Percentiles rank a stretch among this genome's conserved stretches.
Conservation (phyloP, 2,329 filamentous ascomycete genomes). For the Tolypocladium ophioglossoides region DNA sequence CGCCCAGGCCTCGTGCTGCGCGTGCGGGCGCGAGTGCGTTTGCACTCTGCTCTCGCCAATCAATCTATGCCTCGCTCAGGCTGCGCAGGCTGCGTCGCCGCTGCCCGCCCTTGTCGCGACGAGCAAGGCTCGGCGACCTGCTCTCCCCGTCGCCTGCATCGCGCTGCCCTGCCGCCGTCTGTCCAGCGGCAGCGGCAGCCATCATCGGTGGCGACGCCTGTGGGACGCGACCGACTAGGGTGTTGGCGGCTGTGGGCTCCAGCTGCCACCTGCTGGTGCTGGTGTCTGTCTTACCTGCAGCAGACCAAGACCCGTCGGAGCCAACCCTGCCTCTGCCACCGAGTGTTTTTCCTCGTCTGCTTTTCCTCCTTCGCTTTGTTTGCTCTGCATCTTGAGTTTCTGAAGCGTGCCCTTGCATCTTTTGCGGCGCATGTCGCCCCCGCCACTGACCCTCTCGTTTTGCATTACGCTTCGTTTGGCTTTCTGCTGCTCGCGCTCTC, state of each 20-base stretch:
- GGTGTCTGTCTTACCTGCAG: not conserved
- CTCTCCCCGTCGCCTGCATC: not conserved
- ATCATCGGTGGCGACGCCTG: not conserved
- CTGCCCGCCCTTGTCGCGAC: not conserved
- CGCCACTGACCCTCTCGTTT: not conserved
- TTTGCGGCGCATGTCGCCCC: not conserved
- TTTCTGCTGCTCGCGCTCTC: conserved; percentile 10
- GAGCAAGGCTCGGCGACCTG: not conserved
- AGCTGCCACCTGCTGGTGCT: not conserved
- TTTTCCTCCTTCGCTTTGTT: not conserved
- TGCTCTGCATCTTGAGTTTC: not conserved
- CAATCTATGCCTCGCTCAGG: not conserved
- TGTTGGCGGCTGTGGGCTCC: not conserved
- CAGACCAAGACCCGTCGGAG: not conserved
- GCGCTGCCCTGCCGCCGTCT: not conserved
- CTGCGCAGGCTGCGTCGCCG: not conserved
- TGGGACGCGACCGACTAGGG: not conserved
- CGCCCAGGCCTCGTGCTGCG: not conserved
- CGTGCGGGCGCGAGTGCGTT: not conserved
- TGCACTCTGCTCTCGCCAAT: not conserved
- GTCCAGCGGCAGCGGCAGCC: not conserved
- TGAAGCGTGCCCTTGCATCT: not conserved
- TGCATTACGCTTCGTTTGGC: conserved; percentile 6
- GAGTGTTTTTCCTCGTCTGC: not conserved
- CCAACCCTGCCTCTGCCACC: not conserved